Base-by-base conservation (phyloP, 306 rosid genomes). In the Morella rubra region DNA sequence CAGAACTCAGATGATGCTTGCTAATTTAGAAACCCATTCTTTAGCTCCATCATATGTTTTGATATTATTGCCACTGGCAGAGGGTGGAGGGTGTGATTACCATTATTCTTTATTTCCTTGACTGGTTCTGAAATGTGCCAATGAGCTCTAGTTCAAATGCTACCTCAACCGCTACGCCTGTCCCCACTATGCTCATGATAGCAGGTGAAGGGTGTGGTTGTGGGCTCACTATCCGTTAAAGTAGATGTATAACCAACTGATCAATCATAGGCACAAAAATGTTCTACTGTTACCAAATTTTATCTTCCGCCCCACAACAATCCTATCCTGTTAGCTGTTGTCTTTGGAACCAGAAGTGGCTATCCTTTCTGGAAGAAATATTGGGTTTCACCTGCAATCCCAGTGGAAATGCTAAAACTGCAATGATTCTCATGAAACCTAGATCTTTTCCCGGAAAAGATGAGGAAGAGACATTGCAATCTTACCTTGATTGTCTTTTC, bases 1-100 rank as follows among this genome's bases (percentile, higher is more conserved):
- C 71, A 66, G 47, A 76, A 72, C 61, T 65, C 61, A 32, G 67
- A 74, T 15, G 14, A 64, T 47, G 50, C 60, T 4, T 61, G 50
- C 20, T n/a, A 61, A 62, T 68, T 71, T 73, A 16, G 66, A 19
- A 71, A 55, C 44, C 6, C n/a, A 45, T 64, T 59, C 58, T 69
- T 64, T 40, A 64, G 47, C 14, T 40, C 18, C 40, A 11, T 59
- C 5, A 6, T 3, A 49, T n/a, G 58, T 5, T 55, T 61, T 61
- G 44, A 13, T 37, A 61, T 32, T 2, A 32, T 32, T 6, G n/a
- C 68, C 10, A 32, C 44, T 61, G 10, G 68, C 58, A 14, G 58
- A 6, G 45, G 44, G 24, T n/a, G 61, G 61, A 19, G 6, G 58
- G 58, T 52, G 19, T 52, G 58, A 6, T 52, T 52, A 20, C 19